Conservation (phyloP, 1,284 basidiomycete species). For the Chalciporus sp. region DNA sequence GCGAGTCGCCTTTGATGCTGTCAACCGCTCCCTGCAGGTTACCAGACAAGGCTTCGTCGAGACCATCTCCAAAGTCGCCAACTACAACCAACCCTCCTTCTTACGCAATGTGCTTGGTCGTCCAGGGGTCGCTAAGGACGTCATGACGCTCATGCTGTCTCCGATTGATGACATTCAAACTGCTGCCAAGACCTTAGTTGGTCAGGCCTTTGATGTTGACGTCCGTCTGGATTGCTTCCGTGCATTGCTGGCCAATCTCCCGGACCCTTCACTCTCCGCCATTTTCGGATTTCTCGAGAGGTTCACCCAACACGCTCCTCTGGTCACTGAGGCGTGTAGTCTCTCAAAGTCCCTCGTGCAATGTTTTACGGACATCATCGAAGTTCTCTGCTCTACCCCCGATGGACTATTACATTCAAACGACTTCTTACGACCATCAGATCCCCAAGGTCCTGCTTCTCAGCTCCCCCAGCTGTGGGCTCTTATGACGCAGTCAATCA, state of each 20-base stretch:
- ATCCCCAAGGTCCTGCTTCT: conserved; percentile 47
- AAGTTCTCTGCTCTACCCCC: conserved; percentile 75
- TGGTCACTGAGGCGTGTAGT: conserved; percentile 82
- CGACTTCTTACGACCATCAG: conserved; percentile 53
- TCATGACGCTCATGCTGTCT: conserved; percentile 76
- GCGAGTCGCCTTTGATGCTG: conserved; percentile 42
- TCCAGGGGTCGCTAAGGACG: conserved; percentile 54
- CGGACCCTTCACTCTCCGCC: conserved; percentile 68
- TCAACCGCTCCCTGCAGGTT: conserved; percentile 60
- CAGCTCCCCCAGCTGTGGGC: conserved; percentile 79
- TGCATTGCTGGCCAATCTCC: conserved; percentile 66
- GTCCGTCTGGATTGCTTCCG: conserved; percentile 86
- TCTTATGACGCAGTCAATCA: conserved; percentile 77
- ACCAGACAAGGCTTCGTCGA: conserved; percentile 67
- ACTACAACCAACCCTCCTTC: conserved; percentile 53
- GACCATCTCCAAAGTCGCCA: conserved; percentile 62
- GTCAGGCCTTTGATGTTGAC: conserved; percentile 84
- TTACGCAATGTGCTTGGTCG: conserved; percentile 55
- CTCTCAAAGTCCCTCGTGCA: conserved; percentile 86
- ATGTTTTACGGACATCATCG: conserved; percentile 90
- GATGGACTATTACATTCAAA: conserved; percentile 68
- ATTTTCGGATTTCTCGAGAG: conserved; percentile 65
- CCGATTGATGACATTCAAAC: conserved; percentile 75
- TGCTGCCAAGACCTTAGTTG: conserved; percentile 74
- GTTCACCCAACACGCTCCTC: conserved; percentile 64